phyloP scores from a whole-genome alignment of 2,329 filamentous ascomycete species.

The Fusarium annulatum region DNA sequence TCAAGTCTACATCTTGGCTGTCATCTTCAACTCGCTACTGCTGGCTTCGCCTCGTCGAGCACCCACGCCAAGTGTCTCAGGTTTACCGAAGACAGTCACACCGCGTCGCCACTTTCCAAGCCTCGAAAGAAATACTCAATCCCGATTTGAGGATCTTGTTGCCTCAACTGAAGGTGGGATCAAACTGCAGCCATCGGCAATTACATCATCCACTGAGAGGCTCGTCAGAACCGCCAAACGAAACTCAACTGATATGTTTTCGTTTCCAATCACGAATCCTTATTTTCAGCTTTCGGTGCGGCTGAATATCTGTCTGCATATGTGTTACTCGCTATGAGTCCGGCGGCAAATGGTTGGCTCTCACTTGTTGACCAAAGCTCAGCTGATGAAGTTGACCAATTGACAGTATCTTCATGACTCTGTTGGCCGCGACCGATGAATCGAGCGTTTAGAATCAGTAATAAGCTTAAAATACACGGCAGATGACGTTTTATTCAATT shows the following conservation, averaged over 20 bases:
- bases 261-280: background rate
- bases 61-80: background rate
- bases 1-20: background rate
- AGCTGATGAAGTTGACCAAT: background rate
- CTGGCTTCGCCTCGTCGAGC: fast-evolving
- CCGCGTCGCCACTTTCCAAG: fast-evolving
- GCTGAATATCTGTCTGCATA: background rate
- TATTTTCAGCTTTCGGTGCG: background rate
- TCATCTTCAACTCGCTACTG: background rate
- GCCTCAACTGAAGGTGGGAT: background rate
- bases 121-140: fast-evolving
- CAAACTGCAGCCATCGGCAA: background rate
- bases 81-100: background rate
- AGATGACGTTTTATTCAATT: fast-evolving
- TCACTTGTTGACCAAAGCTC: fast-evolving
- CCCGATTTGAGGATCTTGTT: fast-evolving
- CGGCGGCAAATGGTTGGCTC: background rate
- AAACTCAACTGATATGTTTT: background rate
- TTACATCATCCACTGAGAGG: background rate
- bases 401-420: background rate
- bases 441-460: background rate
- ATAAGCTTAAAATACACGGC: background rate
- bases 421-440: background rate
- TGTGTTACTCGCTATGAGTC: fast-evolving
- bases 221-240: background rate